Conservation (phyloP, 1,284 basidiomycete species). For the Inonotus obliquus region DNA sequence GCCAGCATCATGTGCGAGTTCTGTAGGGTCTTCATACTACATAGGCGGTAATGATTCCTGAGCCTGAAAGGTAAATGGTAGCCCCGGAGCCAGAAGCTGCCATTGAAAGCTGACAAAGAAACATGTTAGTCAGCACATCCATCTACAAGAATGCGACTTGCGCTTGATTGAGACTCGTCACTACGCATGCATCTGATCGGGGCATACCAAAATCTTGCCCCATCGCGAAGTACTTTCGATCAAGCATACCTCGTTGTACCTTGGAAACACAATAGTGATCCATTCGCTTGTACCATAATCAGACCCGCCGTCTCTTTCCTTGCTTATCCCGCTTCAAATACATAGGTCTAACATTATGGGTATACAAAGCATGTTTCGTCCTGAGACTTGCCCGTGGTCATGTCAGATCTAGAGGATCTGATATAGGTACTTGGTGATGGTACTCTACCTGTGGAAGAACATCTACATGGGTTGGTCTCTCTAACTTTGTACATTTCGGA, state of each 20-base stretch:
- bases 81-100: constrained; percentile 82
- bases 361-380: constrained; percentile 5
- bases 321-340: constrained; percentile 8
- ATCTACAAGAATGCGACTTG: too few relatives aligned
- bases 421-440: constrained; percentile 41
- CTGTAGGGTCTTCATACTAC: constrained; percentile 33
- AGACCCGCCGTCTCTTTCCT: constrained; percentile 9
- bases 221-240: too few relatives aligned
- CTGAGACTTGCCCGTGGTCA: too few relatives aligned
- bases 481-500: not conserved
- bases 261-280: not conserved
- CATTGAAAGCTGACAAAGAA: constrained; percentile 67
- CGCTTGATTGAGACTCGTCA: too few relatives aligned
- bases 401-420: not conserved
- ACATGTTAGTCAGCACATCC: not conserved
- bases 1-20: constrained; percentile 56
- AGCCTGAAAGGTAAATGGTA: constrained; percentile 58
- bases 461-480: constrained; percentile 44
- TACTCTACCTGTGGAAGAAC: constrained; percentile 45
- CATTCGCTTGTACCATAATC: not conserved
- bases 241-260: not conserved
- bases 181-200: too few relatives aligned
- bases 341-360: constrained; percentile 12
- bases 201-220: too few relatives aligned
- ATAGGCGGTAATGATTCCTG: constrained; percentile 56